phyloP scores from a whole-genome alignment of 306 rosid genomes.

The Cercis canadensis region DNA sequence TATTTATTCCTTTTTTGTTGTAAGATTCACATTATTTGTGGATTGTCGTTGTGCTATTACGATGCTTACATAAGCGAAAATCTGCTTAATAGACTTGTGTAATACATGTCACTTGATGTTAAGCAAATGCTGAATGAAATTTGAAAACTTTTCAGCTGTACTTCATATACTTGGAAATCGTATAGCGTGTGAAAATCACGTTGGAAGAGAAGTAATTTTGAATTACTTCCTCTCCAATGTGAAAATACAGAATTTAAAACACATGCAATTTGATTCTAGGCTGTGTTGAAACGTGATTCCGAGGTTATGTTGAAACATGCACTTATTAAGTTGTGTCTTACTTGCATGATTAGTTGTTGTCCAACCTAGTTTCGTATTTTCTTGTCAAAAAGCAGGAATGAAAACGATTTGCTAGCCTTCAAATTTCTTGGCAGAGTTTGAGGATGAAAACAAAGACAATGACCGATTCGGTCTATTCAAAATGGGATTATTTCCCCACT shows the following conservation, averaged over 20 bases:
- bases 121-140: too few species aligned
- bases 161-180: too few species aligned
- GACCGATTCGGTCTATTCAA: too few species aligned
- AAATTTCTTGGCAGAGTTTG: slow-evolving; percentile 21
- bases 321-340: background rate
- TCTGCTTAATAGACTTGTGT: background rate
- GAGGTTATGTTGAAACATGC: background rate
- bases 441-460: background rate
- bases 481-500: too few species aligned
- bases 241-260: too few species aligned
- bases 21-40: slow-evolving; percentile 30
- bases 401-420: background rate
- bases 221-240: too few species aligned
- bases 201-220: too few species aligned
- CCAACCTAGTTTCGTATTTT: background rate
- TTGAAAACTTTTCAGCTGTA: too few species aligned
- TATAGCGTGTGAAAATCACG: too few species aligned
- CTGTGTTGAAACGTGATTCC: too few species aligned
- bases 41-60: slow-evolving; percentile 21
- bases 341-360: background rate
- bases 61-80: slow-evolving; percentile 28
- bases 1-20: slow-evolving; percentile 1
- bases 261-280: too few species aligned
- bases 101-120: too few species aligned
- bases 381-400: background rate